Percentiles rank a stretch among this genome's conserved stretches.
Conservation (phyloP, 73 alveolate species). For the Blepharisma japonicum region DNA sequence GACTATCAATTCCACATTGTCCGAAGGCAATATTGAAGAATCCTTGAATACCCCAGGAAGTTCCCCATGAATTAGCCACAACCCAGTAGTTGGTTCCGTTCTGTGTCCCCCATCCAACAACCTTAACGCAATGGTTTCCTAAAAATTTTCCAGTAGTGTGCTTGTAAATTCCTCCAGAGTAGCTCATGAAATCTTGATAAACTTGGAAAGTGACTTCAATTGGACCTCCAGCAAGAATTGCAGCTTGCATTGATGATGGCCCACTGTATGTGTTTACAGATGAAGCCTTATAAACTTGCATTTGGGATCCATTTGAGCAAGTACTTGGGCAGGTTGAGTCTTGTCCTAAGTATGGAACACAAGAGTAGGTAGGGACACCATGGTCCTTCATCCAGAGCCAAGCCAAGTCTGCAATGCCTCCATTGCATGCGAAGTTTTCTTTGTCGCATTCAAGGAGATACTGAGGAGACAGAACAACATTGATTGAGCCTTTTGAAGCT, state of each 20-base stretch:
- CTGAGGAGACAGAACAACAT: constrained; percentile 70
- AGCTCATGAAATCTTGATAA: constrained; percentile 81
- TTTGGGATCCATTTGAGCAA: not conserved
- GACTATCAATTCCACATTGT: constrained; percentile 27
- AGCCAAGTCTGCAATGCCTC: constrained; percentile 82
- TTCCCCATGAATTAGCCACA: constrained; percentile 79
- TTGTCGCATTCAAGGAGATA: constrained; percentile 64
- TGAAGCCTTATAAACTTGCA: not conserved
- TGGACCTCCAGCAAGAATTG: constrained; percentile 7
- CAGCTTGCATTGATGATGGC: constrained; percentile 5
- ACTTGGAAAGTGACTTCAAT: constrained; percentile 62
- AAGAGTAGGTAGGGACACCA: constrained; percentile 1
- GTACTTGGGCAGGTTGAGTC: not conserved
- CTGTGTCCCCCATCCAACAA: constrained; percentile 82
- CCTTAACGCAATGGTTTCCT: constrained; percentile 86
- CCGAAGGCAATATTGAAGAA: constrained; percentile 28
- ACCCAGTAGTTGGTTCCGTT: constrained; percentile 79
- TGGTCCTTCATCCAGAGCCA: constrained; percentile 53
- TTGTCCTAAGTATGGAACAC: not conserved
- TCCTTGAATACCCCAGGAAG: constrained; percentile 85
- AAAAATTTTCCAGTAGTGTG: constrained; percentile 63
- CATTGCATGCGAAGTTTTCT: constrained; percentile 73
- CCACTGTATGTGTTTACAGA: not conserved
- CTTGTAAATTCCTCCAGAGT: constrained; percentile 70
- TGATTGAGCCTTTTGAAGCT: constrained; percentile 45